Evolutionary conservation across 2,329 filamentous ascomycete genomes (phyloP).

Genomic region (Shiraia sp.): DNA sequence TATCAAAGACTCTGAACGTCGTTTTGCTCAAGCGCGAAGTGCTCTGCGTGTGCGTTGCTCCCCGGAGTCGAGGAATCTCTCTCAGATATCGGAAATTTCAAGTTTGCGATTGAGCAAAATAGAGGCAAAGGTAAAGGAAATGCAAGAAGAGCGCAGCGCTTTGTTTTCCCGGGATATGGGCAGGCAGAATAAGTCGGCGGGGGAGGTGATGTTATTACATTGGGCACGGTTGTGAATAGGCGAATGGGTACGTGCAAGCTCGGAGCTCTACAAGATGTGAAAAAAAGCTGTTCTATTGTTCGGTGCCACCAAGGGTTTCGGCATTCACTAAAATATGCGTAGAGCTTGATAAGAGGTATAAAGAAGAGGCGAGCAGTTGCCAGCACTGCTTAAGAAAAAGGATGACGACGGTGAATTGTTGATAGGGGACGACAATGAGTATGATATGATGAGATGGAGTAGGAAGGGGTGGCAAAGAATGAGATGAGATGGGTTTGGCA

Average conservation of each 20-base stretch:
- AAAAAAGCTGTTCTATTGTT: not conserved
- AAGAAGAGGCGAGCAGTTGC: constrained; percentile 5
- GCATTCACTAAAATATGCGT: not conserved
- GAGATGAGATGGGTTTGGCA: no score
- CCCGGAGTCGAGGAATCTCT: no score
- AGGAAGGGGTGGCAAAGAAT: no score
- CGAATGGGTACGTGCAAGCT: constrained; percentile 5
- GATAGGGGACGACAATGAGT: not conserved
- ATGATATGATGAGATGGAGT: not conserved
- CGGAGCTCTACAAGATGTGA: constrained; percentile 2
- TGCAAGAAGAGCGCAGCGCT: no score
- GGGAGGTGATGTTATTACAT: constrained; percentile 15
- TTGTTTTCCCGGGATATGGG: no score
- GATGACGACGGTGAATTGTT: not conserved
- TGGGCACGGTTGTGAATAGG: constrained; percentile 16
- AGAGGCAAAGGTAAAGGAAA: no score
- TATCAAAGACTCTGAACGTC: no score
- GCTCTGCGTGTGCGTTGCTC: no score
- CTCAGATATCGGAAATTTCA: no score
- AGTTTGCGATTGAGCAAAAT: no score
- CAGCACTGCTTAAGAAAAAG: constrained; percentile 4
- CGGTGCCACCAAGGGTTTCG: not conserved
- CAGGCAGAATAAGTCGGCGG: constrained; percentile 2
- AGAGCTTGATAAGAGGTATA: not conserved
- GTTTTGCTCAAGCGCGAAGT: no score